A percentile compares a stretch with the other conserved stretches of the same genome.
Evolutionary conservation across 2,329 filamentous ascomycete species (phyloP).

Genomic region (Thelonectria rubi): DNA sequence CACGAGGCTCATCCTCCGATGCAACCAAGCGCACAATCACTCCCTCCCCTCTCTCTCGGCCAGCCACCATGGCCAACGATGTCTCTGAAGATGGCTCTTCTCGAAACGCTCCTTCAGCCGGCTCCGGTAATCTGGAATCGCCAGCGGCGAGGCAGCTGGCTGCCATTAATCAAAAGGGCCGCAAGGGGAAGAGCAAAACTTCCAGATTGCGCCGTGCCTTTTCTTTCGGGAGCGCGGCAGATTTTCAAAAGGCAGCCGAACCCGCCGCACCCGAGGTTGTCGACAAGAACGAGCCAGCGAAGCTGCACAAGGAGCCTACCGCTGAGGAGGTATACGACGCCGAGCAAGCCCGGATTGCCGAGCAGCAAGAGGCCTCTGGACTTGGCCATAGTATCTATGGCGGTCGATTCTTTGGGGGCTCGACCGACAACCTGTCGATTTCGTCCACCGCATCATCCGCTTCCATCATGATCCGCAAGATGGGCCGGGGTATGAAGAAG

Average conservation of each 20-base stretch:
- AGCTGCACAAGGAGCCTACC: constrained; percentile 72
- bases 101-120: constrained; percentile 41
- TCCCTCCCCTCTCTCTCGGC: constrained; percentile 79
- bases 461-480: constrained; percentile 95
- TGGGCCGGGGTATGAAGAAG: constrained; percentile 99
- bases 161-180: constrained; percentile 85
- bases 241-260: constrained; percentile 80
- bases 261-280: constrained; percentile 44
- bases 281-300: constrained; percentile 53
- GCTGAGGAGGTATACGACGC: constrained; percentile 76
- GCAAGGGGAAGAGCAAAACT: constrained; percentile 82
- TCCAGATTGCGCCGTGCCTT: constrained; percentile 89
- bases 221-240: constrained; percentile 94
- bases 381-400: constrained; percentile 95
- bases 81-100: constrained; percentile 54
- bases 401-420: constrained; percentile 85
- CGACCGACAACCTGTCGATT: constrained; percentile 93
- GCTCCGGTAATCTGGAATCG: constrained; percentile 60
- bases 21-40: constrained; percentile 70
- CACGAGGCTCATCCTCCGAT: constrained; percentile 72
- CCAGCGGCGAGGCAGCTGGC: constrained; percentile 85
- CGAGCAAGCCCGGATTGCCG: constrained; percentile 90
- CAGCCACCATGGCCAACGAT: constrained; percentile 69
- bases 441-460: constrained; percentile 90
- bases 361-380: constrained; percentile 90